Conservation (phyloP, 176 grass and related monocot species). For the Lolium perenne region DNA sequence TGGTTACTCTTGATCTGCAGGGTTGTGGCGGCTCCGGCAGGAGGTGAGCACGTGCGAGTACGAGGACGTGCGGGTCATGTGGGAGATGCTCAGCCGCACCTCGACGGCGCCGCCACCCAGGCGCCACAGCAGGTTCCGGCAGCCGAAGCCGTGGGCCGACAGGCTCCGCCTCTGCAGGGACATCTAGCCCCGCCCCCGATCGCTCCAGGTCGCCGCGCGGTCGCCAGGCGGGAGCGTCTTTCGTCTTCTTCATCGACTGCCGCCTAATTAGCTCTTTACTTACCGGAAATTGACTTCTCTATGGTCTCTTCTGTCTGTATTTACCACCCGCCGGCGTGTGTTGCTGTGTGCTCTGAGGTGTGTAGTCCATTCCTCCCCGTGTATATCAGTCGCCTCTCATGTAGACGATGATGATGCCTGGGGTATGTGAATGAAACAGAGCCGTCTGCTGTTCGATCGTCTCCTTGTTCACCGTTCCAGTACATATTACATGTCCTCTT, state of each 20-base stretch:
- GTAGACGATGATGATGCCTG: constrained; percentile 36
- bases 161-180: constrained; percentile 55
- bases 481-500: no score
- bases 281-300: neutral
- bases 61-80: constrained; percentile 98
- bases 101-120: constrained; percentile 33
- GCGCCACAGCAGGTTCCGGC: constrained; percentile 40
- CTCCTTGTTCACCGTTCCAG: neutral
- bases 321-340: neutral
- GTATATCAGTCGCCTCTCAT: constrained; percentile 31
- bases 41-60: constrained; percentile 99
- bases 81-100: constrained; percentile 92
- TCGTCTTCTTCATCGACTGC: neutral
- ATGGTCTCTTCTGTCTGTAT: neutral
- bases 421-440: constrained; percentile 71
- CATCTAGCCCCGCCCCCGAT: neutral
- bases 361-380: constrained; percentile 60
- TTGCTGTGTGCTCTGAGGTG: constrained; percentile 37
- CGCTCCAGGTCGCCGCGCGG: neutral
- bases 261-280: neutral
- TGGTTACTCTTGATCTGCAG: constrained; percentile 33
- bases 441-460: neutral
- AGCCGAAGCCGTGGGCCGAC: constrained; percentile 51
- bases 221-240: neutral
- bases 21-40: constrained; percentile 82